These are phyloP conservation scores for Xylaria cubensis DNA, from an alignment of 495 filamentous ascomycete genomes.

Conservation along the genomic window DNA sequence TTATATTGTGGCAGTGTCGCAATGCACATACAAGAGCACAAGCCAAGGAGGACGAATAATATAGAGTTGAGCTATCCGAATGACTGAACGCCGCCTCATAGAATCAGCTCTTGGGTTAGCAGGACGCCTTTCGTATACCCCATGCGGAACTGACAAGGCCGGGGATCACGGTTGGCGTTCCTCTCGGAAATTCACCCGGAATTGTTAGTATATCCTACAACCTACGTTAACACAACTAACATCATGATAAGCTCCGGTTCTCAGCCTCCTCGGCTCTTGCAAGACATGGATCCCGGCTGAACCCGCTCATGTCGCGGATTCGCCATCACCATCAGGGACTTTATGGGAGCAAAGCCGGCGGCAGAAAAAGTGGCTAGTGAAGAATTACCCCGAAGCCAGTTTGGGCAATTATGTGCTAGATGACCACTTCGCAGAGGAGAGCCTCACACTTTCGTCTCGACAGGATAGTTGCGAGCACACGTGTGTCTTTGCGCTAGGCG, in stretches of 20 bases:
- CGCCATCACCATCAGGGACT: constrained; percentile 25
- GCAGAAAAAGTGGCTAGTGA: constrained; percentile 48
- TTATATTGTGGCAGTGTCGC: constrained; percentile 23
- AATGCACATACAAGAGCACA: constrained; percentile 34
- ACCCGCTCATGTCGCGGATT: constrained; percentile 15
- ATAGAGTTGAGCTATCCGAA: constrained; percentile 41
- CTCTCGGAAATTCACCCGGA: constrained; percentile 37
- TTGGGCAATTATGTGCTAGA: constrained; percentile 40
- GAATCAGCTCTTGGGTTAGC: constrained; percentile 42
- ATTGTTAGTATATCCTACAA: constrained; percentile 29
- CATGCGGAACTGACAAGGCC: constrained; percentile 34
- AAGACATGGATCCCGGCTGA: constrained; percentile 44
- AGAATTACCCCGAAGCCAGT: constrained; percentile 47
- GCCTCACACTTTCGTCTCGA: constrained; percentile 22
- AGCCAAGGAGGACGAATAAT: constrained; percentile 30
- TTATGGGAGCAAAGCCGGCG: constrained; percentile 31
- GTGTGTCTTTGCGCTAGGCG: constrained; percentile 45
- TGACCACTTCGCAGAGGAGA: constrained; percentile 38
- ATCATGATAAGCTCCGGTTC: constrained; percentile 42
- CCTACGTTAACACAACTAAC: constrained; percentile 28
- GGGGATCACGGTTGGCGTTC: constrained; percentile 41
- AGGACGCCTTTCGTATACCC: constrained; percentile 42
- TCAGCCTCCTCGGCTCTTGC: constrained; percentile 48
- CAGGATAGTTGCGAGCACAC: constrained; percentile 23
- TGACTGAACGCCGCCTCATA: constrained; percentile 44